Base-by-base conservation (phyloP, 208 protist species). In the Leishmania guyanensis region DNA sequence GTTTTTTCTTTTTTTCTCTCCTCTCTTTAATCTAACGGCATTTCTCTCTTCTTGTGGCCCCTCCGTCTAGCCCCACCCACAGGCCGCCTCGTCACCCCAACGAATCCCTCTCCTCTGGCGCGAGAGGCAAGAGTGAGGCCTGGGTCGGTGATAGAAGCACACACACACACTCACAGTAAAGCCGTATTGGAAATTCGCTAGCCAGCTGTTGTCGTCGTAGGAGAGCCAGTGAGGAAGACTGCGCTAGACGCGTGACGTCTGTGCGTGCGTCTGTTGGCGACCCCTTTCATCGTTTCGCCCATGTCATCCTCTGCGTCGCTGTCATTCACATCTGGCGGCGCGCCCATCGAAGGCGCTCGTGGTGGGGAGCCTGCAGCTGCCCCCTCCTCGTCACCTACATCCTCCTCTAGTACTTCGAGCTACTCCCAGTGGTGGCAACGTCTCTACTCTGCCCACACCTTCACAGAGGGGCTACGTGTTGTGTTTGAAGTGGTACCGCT, bases 391-490 rank as follows among this genome's bases (percentile, higher is more conserved):
- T 83, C 83, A 4, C 3, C 71, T 33, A 33, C 58, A 26, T 58
- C 68, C 60, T 75, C 74, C 3, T 62, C 56, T 5, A 82, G 58
- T n/a, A 33, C 46, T 71, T 81, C 56, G 26, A 71, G 64, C 66
- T 50, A 69, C 20, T 69, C 54, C 10, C 75, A 72, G 36, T 93
- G 84, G 87, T 79, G 80, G 81, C 69, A 82, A 20, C 89, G 91
- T 36, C 77, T 97, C 43, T 93, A 95, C 84, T 77, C 84, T n/a
- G 94, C 94, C 33, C 82, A 87, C 46, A 94, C 86, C 16, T 79
- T 90, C 26, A 64, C 64, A 46, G 94, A 95, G 39, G 94, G 86
- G 16, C 54, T 84, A 16, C 78, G 74, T 0, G 90, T 89, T 17
- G 65, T 96, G 43, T 89, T 92, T 50, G 88, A 83, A 50, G 86